Evolutionary conservation across 2,329 filamentous ascomycete genomes (phyloP).

Genomic region (Aspergillus hiratsukae): DNA sequence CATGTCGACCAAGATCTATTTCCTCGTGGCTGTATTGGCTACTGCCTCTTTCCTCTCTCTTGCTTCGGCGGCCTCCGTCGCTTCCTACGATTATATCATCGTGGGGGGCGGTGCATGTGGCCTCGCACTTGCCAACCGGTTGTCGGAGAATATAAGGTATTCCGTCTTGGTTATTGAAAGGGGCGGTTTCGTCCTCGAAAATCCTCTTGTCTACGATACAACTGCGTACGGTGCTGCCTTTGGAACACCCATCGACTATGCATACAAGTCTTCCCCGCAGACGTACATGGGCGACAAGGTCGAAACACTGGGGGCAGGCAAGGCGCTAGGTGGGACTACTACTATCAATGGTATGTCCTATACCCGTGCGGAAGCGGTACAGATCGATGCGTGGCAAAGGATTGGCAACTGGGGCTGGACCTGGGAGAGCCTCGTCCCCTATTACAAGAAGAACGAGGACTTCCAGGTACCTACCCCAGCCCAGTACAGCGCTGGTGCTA

Average conservation of each 20-base stretch:
- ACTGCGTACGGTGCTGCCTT: constrained; percentile 22
- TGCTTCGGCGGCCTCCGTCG: no score
- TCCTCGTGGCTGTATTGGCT: no score
- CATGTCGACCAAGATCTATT: no score
- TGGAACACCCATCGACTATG: constrained; percentile 38
- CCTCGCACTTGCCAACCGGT: constrained; percentile 30
- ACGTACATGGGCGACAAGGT: constrained; percentile 27
- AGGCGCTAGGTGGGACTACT: constrained; percentile 41
- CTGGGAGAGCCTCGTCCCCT: constrained; percentile 27
- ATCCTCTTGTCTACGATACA: constrained; percentile 25
- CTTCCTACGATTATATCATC: constrained; percentile 25
- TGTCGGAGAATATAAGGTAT: no score
- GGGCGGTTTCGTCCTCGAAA: constrained; percentile 23
- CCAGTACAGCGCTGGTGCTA: constrained; percentile 21
- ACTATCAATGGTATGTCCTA: constrained; percentile 41
- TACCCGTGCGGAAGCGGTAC: constrained; percentile 29
- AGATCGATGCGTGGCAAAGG: constrained; percentile 35
- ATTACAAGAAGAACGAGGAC: constrained; percentile 25
- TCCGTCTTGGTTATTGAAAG: constrained; percentile 30
- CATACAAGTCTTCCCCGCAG: constrained; percentile 37
- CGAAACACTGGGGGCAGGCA: constrained; percentile 36
- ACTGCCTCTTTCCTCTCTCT: no score
- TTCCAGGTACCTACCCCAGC: constrained; percentile 17
- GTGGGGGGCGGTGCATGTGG: constrained; percentile 30
- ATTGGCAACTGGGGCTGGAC: constrained; percentile 28